Evolutionary conservation across 768 basidiomycete species (phyloP).

Genomic region (Cystofilobasidium macerans): DNA sequence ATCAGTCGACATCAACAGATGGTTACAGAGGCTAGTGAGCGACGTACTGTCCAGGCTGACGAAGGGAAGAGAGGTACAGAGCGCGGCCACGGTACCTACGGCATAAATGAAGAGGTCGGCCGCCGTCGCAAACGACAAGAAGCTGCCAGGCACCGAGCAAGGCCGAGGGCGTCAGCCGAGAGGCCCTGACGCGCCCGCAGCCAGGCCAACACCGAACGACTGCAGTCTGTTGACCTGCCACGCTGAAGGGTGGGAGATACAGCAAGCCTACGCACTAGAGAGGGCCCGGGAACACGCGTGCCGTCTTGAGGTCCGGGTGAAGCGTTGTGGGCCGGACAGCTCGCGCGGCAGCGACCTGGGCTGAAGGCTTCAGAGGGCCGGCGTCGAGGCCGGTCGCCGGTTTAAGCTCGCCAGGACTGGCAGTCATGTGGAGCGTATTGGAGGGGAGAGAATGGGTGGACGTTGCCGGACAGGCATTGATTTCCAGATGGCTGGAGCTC

Average conservation of each 20-base stretch:
- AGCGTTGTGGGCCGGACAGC: neutral
- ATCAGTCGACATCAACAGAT: neutral
- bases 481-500: no score
- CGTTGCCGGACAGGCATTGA: no score
- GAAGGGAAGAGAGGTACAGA: slow-evolving; percentile 12
- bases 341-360: neutral
- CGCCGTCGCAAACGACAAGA: slow-evolving; percentile 8
- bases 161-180: neutral
- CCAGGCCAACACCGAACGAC: neutral
- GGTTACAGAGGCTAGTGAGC: no score
- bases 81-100: neutral
- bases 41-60: slow-evolving; percentile 14
- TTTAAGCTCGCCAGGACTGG: no score
- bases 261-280: slow-evolving; percentile 7
- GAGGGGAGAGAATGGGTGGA: no score
- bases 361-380: neutral
- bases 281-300: neutral
- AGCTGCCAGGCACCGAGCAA: slow-evolving; percentile 3
- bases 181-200: neutral
- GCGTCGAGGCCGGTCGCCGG: no score
- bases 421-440: no score
- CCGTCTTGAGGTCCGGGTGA: neutral
- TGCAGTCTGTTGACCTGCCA: neutral
- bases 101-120: slow-evolving; percentile 7
- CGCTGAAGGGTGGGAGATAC: no score